Base-by-base conservation (phyloP, 306 rosid genomes). In the Cucurbita ficifolia region DNA sequence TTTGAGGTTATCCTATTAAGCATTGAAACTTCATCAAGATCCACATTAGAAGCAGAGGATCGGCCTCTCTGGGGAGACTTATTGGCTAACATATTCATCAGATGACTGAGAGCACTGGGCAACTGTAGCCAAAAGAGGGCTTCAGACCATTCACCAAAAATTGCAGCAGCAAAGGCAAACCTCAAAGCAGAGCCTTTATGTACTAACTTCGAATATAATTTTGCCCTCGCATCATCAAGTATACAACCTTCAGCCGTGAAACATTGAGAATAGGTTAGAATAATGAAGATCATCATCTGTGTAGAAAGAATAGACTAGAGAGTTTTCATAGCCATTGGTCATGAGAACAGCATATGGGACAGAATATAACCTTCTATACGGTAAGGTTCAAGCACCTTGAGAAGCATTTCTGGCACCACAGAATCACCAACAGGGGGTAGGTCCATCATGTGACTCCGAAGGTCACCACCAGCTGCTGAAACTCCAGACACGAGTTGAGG, bases 61-160 rank as follows among this genome's bases (percentile, higher is more conserved):
- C 77, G 63, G 21, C 79, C 70, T 83, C 81, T 89, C 43, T 57
- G 79, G 67, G 85, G 81, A 79, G 92, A 83, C 82, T 89, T 94
- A 53, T 75, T 84, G 35, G 81, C 88, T 62, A 83, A 58, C 87
- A 86, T 91, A 76, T 78, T 84, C 89, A 89, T 82, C 79, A 87
- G 78, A 83, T 91, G 90, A 70, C 84, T 88, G 69, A 94, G 86
- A 45, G 97, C 99, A 72, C 75, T 87, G 40, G 99, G 89, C 64
- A 94, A 74, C 73, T 94, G 96, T 61, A 94, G 86, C 99, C 99
- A 94, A 86, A 94, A 94, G 75, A 94, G 85, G 77, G 97, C 95
- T 89, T 94, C 99, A 6, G 88, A 82, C 55, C 86, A 76, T 89
- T 94, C 99, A 45, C 99, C 99, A 82, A 86, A 91, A 52, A 89